phyloP scores from a whole-genome alignment of 2,329 filamentous ascomycete genomes.

The Aspergillus ruber region DNA sequence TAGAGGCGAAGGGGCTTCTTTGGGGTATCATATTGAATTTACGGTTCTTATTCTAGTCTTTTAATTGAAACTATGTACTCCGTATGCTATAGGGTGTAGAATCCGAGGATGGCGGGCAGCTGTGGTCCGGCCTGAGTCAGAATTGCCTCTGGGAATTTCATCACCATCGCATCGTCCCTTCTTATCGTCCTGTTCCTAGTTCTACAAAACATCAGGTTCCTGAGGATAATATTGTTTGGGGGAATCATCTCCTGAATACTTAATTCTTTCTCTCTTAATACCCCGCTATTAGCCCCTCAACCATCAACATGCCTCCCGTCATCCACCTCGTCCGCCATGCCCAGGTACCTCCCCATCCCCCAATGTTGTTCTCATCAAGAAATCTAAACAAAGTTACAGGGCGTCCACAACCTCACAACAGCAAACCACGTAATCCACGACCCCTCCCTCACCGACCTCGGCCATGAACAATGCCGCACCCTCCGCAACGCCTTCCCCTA shows the following conservation, averaged over 20 bases:
- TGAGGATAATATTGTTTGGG: not conserved
- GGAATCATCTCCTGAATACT: not conserved
- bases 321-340: constrained; percentile 43
- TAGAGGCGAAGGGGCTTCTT: no score
- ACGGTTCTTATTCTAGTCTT: no score
- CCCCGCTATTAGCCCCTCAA: constrained; percentile 13
- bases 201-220: not conserved
- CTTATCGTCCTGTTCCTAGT: constrained; percentile 3
- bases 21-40: no score
- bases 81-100: no score
- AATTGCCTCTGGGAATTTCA: constrained; percentile 9
- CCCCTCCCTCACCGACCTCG: constrained; percentile 69
- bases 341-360: constrained; percentile 25
- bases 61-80: no score
- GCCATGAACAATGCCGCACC: constrained; percentile 63
- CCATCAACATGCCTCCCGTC: constrained; percentile 33
- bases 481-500: constrained; percentile 60
- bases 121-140: constrained; percentile 10
- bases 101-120: no score
- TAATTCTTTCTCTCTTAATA: not conserved
- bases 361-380: no score
- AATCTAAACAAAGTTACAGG: constrained; percentile 41
- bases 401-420: constrained; percentile 69
- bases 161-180: constrained; percentile 7
- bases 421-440: constrained; percentile 70